These are phyloP conservation scores for Claviceps maximensis DNA, from an alignment of 2,329 filamentous ascomycete species.

Conservation along the genomic window DNA sequence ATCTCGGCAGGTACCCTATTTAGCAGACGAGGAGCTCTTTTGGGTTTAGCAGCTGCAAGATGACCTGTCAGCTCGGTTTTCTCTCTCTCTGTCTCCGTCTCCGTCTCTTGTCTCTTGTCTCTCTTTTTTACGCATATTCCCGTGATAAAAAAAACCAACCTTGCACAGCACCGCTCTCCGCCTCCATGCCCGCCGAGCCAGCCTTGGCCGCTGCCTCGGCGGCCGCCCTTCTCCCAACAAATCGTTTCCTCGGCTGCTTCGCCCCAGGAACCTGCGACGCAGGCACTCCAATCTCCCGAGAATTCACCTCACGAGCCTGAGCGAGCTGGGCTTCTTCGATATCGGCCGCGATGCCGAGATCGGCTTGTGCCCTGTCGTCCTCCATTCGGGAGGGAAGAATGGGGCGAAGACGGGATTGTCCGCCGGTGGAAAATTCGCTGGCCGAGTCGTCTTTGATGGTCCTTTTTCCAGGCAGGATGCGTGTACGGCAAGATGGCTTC, in stretches of 20 bases:
- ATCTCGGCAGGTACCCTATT: constrained; percentile 88
- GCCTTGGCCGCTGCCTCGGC: constrained; percentile 43
- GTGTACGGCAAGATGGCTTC: neutral
- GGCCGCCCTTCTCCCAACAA: constrained; percentile 71
- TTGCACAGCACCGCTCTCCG: constrained; percentile 24
- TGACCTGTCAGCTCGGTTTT: neutral
- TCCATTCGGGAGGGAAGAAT: constrained; percentile 45
- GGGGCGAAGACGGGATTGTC: neutral
- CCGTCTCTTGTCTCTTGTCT: too few relatives aligned
- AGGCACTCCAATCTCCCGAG: constrained; percentile 3
- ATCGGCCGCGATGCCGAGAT: constrained; percentile 56
- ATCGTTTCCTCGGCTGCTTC: constrained; percentile 79
- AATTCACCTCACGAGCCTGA: constrained; percentile 14
- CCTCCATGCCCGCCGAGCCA: constrained; percentile 13
- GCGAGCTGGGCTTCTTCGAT: constrained; percentile 38
- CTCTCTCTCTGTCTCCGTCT: too few relatives aligned
- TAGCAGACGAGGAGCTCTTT: constrained; percentile 63
- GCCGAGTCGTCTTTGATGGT: neutral
- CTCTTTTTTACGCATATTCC: neutral
- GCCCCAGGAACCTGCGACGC: constrained; percentile 13
- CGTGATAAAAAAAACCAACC: constrained; percentile 32
- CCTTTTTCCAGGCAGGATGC: neutral
- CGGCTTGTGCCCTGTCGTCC: constrained; percentile 56
- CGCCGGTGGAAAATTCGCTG: neutral
- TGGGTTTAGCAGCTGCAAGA: constrained; percentile 51